Base-by-base conservation (phyloP, 2,329 filamentous ascomycete genomes). In the Phaeosphaeria sp. region DNA sequence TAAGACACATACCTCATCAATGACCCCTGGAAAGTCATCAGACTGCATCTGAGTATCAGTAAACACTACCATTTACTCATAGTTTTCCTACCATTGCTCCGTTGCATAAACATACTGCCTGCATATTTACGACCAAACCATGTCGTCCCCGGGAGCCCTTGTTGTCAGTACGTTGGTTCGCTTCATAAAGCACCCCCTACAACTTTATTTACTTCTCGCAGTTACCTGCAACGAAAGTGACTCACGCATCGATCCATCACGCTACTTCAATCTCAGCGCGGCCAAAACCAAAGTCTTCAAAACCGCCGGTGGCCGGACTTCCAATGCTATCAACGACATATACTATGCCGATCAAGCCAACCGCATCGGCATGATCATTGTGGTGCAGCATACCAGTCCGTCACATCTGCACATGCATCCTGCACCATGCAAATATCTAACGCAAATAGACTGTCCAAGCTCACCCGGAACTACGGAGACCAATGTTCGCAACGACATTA, bases 341-440 rank as follows among this genome's bases (percentile, higher is more conserved):
- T 60, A 67, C 21, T 18, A 60, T 13, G 52, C 60, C 18, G 62
- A 67, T 9, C 60, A 63, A 43, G 18, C 56, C 0, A 50, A 20
- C 6, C 49, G 54, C 1, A 61, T 69, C 18, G 63, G 65, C 1
- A 65, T 71, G 63, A 59, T 72, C 21, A 49, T 65, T 7, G 52
- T 68, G 6, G 49, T 71, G 7, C 68, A 71, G 13, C 69, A 72
- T 46, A 58, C 57, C 4, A 50, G 69, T 66, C 52, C 49, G 60
- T 51, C 4, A n/a, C 10, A 6, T 3, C 41, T 25, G 13, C 20
- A 21, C 25, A 13, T 17, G 0, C 33, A 18, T 1, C 3, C 2
- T 6, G 20, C 9, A 27, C 13, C 13, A 36, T 36, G 6, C 30
- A 6, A 36, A 36, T 11, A 36, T 11, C 30, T 36, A 11, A 36